Conservation (phyloP, 1,284 basidiomycete species). For the Sphagnurus paluster region DNA sequence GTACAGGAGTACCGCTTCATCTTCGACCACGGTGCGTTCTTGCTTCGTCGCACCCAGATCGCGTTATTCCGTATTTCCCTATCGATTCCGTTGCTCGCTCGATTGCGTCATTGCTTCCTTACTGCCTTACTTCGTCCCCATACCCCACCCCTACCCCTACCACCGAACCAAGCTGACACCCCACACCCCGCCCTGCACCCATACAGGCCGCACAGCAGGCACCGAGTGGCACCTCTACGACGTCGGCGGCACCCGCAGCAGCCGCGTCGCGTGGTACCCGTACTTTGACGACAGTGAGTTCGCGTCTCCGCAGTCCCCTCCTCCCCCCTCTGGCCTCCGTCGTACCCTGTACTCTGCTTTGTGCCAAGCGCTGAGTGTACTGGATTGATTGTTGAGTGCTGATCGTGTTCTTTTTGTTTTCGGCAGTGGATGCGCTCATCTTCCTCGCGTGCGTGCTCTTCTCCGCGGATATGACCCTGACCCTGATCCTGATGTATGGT, state of each 20-base stretch:
- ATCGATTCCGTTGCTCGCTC: constrained; percentile 3
- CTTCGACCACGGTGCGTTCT: constrained; percentile 60
- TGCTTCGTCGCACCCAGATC: not conserved
- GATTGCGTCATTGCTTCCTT: too few relatives aligned
- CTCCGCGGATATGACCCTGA: constrained; percentile 1
- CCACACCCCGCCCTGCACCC: too few relatives aligned
- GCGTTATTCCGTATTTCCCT: constrained; percentile 2
- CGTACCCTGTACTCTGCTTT: too few relatives aligned
- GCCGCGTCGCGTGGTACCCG: constrained; percentile 67
- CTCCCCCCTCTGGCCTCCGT: too few relatives aligned
- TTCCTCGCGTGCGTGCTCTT: constrained; percentile 56
- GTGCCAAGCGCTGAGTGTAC: too few relatives aligned
- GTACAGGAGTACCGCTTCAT: constrained; percentile 72
- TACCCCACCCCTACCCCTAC: too few relatives aligned
- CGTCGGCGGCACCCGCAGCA: constrained; percentile 70
- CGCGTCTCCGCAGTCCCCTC: too few relatives aligned
- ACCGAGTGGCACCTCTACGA: constrained; percentile 72
- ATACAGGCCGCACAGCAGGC: constrained; percentile 47
- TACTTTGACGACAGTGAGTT: constrained; percentile 64
- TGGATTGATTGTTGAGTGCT: constrained; percentile 2
- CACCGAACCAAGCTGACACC: too few relatives aligned
- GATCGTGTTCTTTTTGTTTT: constrained; percentile 6
- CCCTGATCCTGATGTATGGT: constrained; percentile 5
- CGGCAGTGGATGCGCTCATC: constrained; percentile 61
- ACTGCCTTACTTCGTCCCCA: too few relatives aligned